phyloP scores from a whole-genome alignment of 2,329 filamentous ascomycete species.

The Talaromyces albobiverticillius region DNA sequence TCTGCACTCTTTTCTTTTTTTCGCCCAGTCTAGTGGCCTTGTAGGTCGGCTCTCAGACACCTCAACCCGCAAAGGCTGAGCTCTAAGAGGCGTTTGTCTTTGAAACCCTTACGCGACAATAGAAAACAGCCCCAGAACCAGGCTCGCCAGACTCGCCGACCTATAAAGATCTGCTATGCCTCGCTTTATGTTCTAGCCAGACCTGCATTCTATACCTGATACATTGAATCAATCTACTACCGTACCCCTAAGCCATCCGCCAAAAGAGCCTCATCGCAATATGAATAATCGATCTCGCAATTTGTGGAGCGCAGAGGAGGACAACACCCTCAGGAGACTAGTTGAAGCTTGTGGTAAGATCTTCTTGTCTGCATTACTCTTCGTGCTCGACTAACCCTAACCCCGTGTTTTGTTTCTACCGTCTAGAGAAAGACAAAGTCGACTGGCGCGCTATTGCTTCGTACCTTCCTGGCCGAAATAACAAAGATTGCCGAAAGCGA shows the following conservation, averaged over 20 bases:
- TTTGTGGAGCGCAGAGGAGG: slow-evolving; percentile 15
- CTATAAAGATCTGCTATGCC: slow-evolving; percentile 6
- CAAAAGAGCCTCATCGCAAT: too few relatives aligned
- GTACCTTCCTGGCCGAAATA: slow-evolving; percentile 16
- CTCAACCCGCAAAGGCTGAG: not conserved
- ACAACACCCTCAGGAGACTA: slow-evolving; percentile 10
- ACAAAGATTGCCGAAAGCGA: slow-evolving; percentile 17
- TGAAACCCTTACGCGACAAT: not conserved
- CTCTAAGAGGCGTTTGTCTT: too few relatives aligned
- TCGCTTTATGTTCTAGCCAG: not conserved
- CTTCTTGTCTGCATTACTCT: not conserved
- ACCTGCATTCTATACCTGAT: too few relatives aligned
- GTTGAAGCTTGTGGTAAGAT: slow-evolving; percentile 13
- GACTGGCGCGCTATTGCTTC: slow-evolving; percentile 16
- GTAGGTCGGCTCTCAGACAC: slow-evolving; percentile 7
- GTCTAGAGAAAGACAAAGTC: slow-evolving; percentile 15
- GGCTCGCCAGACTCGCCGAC: not conserved
- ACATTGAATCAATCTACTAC: too few relatives aligned
- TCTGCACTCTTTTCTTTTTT: not conserved
- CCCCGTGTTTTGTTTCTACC: too few relatives aligned
- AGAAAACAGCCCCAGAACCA: not conserved
- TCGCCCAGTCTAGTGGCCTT: not conserved
- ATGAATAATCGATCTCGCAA: slow-evolving; percentile 13
- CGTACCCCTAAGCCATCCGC: too few relatives aligned
- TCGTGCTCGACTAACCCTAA: not conserved